Conservation (phyloP, 495 filamentous ascomycete species). For the Choiromyces venosus region DNA sequence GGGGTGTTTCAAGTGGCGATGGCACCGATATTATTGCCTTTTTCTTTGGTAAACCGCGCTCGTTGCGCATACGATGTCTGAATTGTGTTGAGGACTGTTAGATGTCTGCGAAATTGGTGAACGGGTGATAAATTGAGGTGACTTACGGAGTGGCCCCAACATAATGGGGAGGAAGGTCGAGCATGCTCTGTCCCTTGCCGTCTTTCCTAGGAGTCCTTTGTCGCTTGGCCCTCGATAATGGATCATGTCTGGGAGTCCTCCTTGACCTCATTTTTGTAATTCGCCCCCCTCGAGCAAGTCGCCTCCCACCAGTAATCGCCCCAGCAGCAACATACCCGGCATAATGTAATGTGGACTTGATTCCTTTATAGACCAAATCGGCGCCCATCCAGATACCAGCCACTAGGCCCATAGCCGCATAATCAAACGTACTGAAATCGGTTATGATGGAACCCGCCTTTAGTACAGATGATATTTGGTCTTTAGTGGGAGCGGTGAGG, state of each 20-base stretch:
- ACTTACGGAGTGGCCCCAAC: slow-evolving; percentile 42
- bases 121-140: background rate
- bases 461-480: background rate
- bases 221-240: background rate
- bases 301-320: slow-evolving; percentile 12
- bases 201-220: slow-evolving; percentile 17
- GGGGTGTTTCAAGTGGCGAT: background rate
- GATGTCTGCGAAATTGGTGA: background rate
- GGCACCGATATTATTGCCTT: background rate
- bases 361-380: slow-evolving; percentile 9
- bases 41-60: background rate
- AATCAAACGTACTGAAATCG: slow-evolving; percentile 14
- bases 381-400: slow-evolving; percentile 18
- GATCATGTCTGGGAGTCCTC: slow-evolving; percentile 4
- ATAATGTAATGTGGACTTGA: slow-evolving; percentile 22
- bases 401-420: slow-evolving; percentile 18
- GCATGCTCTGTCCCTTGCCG: slow-evolving; percentile 35
- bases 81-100: background rate
- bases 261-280: background rate
- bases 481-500: background rate
- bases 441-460: background rate
- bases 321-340: slow-evolving; percentile 20
- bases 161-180: slow-evolving; percentile 40
- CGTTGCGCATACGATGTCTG: background rate
- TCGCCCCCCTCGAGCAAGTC: background rate